Evolutionary conservation across 129 eudicot genomes (phyloP).

Genomic region (Artemisia argyi): DNA sequence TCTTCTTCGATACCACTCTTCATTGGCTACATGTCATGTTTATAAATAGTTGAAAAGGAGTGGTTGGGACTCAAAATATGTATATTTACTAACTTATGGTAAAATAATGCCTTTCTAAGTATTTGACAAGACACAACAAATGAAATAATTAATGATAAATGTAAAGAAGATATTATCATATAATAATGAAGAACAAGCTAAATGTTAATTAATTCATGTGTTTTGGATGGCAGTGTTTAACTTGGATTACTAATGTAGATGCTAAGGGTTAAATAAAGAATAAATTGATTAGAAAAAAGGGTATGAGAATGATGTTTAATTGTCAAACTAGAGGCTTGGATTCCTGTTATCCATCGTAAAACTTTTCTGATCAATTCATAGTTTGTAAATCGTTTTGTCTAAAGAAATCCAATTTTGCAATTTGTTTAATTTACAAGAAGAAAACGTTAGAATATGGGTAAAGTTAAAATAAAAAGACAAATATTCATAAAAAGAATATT

Average conservation of each 20-base stretch:
- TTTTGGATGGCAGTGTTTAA: slow-evolving; percentile 35
- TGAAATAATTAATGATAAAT: too few species aligned
- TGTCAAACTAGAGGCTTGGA: slow-evolving; percentile 3
- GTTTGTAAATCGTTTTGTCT: neutral
- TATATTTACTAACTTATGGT: neutral
- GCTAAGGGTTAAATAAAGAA: neutral
- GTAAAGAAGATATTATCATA: neutral
- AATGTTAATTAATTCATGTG: neutral
- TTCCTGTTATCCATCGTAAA: slow-evolving; percentile 5
- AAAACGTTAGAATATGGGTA: too few species aligned
- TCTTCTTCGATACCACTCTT: neutral
- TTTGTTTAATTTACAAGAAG: too few species aligned
- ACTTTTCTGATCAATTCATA: slow-evolving; percentile 9
- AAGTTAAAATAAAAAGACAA: too few species aligned
- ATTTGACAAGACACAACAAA: neutral
- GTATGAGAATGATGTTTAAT: slow-evolving; percentile 9
- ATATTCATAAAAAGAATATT: too few species aligned
- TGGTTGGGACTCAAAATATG: neutral
- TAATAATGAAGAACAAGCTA: neutral
- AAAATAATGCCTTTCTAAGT: too few species aligned
- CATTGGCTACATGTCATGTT: slow-evolving; percentile 18
- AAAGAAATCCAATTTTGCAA: too few species aligned
- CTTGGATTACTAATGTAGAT: slow-evolving; percentile 10
- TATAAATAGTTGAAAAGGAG: slow-evolving; percentile 25
- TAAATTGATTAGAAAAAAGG: neutral